Evolutionary conservation across 2,329 filamentous ascomycete genomes (phyloP).

Genomic region (Cladophialophora bantiana): DNA sequence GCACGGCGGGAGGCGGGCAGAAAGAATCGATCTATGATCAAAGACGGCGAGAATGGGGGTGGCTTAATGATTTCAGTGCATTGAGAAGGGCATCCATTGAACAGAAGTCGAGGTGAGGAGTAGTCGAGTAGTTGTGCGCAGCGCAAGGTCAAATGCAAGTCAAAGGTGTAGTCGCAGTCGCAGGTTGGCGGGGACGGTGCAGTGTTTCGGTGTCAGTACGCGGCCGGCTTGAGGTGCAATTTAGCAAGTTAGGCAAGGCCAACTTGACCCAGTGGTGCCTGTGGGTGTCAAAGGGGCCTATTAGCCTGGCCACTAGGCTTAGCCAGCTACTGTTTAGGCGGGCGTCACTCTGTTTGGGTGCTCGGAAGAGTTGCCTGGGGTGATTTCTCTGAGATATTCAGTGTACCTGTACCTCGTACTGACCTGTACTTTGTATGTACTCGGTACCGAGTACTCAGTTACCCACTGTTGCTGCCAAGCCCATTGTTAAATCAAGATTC

Average conservation of each 20-base stretch:
- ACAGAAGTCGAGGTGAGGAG: conserved; percentile 11
- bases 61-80: conserved; percentile 16
- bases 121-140: conserved; percentile 20
- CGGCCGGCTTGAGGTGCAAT: conserved; percentile 15
- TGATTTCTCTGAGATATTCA: neutral
- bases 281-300: neutral
- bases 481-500: neutral
- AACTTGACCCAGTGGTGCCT: neutral
- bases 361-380: conserved; percentile 10
- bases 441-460: too few species aligned
- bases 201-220: conserved; percentile 10
- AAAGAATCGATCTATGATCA: conserved; percentile 7
- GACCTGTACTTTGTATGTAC: too few species aligned
- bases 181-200: conserved; percentile 11
- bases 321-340: neutral
- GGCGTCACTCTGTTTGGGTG: neutral
- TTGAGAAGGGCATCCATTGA: conserved; percentile 28
- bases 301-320: neutral
- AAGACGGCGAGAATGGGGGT: conserved; percentile 1
- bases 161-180: conserved; percentile 9
- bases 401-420: too few species aligned
- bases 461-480: neutral
- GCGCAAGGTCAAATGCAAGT: conserved; percentile 11
- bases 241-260: conserved; percentile 5
- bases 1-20: neutral